Percentiles rank a stretch among this genome's conserved stretches.
These are phyloP conservation scores for Psilocybe sp. DNA, from an alignment of 768 basidiomycete genomes.

Conservation along the genomic window DNA sequence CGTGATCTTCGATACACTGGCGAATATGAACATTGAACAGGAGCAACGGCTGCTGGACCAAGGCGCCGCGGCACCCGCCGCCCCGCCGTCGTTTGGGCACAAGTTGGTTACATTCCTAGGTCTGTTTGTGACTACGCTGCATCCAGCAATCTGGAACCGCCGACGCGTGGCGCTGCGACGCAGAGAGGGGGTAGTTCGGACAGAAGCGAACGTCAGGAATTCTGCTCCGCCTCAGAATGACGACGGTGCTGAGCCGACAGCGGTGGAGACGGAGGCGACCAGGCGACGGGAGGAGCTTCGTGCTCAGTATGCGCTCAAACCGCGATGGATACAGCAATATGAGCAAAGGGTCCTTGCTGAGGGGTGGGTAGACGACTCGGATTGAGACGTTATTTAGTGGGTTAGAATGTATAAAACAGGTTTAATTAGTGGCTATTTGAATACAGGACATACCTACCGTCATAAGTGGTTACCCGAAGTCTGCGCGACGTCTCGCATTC, in stretches of 20 bases:
- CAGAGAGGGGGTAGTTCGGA: slow-evolving; percentile 65
- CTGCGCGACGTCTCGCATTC: neutral
- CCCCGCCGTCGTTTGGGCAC: slow-evolving; percentile 48
- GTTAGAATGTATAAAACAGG: slow-evolving; percentile 1
- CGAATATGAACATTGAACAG: slow-evolving; percentile 51
- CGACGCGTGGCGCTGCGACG: slow-evolving; percentile 54
- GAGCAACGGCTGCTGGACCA: slow-evolving; percentile 53
- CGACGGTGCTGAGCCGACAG: slow-evolving; percentile 25
- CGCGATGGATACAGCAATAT: slow-evolving; percentile 63
- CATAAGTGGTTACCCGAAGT: neutral
- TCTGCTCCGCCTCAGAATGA: slow-evolving; percentile 20
- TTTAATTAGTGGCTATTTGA: slow-evolving; percentile 5
- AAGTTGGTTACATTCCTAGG: slow-evolving; percentile 52
- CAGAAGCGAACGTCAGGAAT: slow-evolving; percentile 53
- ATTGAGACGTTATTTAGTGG: slow-evolving; percentile 30
- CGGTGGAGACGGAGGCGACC: slow-evolving; percentile 25
- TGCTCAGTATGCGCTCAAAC: slow-evolving; percentile 48
- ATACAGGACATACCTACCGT: neutral
- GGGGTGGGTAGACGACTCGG: slow-evolving; percentile 70
- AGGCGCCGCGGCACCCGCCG: slow-evolving; percentile 20
- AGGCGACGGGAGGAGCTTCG: slow-evolving; percentile 42
- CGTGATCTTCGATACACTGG: slow-evolving; percentile 45
- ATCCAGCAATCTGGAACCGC: slow-evolving; percentile 75
- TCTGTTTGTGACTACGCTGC: slow-evolving; percentile 58
- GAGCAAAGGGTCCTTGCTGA: slow-evolving; percentile 59